Evolutionary conservation across 2,329 filamentous ascomycete species (phyloP), one percentile per base, ranked within the genome.

Genomic region (Cytospora leucostoma): DNA sequence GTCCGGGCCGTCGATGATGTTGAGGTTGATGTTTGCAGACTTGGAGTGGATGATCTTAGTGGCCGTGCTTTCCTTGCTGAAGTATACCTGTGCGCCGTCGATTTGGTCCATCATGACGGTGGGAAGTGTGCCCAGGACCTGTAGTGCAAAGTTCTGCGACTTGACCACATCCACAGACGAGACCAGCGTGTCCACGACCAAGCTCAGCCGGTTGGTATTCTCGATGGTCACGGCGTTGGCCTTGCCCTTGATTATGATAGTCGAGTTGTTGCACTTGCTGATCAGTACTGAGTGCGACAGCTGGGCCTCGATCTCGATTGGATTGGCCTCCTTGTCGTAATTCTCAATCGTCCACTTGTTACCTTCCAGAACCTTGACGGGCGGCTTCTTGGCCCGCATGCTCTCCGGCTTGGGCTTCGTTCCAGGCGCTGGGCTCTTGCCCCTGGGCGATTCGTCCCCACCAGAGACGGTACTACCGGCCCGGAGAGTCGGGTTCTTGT

Each of bases 311-410:
- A 97, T 88, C 74, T 94, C 88, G 66, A 98, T 83, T 4, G 93
- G 87, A 17, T 87, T 81, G 3, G 81, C 58, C 65, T 87, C 85
- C 59, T 88, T 91, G 58, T 99, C 95, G 72, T 87, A 98, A 79
- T 99, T 95, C 82, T 98, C 95, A 71, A 99, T 87, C 63, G 89
- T 87, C 95, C 95, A 99, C 77, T 98, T 98, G 78, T 92, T 97
- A 60, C 90, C 90, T 66, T 93, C 89, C 1, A 95, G 84, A 67
- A 90, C 88, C 80, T 90, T 92, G 74, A 86, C 88, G 12, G 90
- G 81, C 59, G 90, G 90, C 78, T 93, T 95, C 81, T 93, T 93
- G 35, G 87, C 83, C 56, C 91, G 88, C 89, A 95, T 91, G 75
- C 85, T 92, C 76, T 94, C 88, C 3, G 91, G 91, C 79, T 94